Evolutionary conservation across 306 rosid species (phyloP).

Genomic region (Crotalaria pallida): DNA sequence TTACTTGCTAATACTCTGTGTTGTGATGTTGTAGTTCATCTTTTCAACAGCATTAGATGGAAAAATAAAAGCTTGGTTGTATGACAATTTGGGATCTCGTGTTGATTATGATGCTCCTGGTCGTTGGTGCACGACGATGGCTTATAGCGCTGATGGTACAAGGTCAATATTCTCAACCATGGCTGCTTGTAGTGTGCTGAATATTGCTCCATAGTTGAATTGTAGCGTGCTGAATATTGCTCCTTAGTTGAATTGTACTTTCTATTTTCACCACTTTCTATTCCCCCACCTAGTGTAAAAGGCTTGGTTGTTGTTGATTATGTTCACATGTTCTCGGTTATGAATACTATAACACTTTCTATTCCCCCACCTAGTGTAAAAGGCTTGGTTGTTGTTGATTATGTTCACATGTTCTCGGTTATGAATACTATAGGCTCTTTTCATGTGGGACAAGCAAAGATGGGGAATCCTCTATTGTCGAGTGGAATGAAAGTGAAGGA

Average conservation of each 20-base stretch:
- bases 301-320: too few relatives aligned
- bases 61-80: conserved; percentile 95
- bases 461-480: conserved; percentile 89
- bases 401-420: conserved; percentile 1
- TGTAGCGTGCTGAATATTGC: neutral
- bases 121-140: conserved; percentile 95
- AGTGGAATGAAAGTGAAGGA: conserved; percentile 98
- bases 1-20: conserved; percentile 2
- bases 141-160: conserved; percentile 89
- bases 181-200: neutral
- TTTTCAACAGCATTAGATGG: conserved; percentile 96
- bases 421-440: conserved; percentile 58
- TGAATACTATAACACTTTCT: conserved; percentile 27
- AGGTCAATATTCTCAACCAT: conserved; percentile 45
- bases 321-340: conserved; percentile 6
- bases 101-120: conserved; percentile 98
- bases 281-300: too few relatives aligned
- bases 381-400: too few relatives aligned
- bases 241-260: neutral
- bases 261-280: neutral
- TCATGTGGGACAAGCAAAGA: conserved; percentile 97
- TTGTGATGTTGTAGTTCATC: conserved; percentile 61
- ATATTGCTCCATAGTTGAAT: neutral
- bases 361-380: too few relatives aligned
- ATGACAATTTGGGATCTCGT: conserved; percentile 90